Percentiles rank a stretch among this genome's conserved stretches.
phyloP scores from a whole-genome alignment of 495 filamentous ascomycete species.

The Acidomyces sp. region DNA sequence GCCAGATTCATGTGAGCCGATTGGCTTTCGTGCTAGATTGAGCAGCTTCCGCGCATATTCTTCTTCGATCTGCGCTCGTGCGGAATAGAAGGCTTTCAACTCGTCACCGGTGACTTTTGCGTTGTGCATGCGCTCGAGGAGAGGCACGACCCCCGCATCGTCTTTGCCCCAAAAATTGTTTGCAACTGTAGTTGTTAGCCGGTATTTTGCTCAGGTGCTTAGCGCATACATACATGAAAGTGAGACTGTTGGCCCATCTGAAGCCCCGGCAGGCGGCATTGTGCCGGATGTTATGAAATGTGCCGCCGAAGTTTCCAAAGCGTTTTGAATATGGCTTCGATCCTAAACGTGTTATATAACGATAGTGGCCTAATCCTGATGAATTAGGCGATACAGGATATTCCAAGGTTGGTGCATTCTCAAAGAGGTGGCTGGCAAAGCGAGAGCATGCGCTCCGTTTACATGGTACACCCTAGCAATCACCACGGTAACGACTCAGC shows the following conservation, averaged over 20 bases:
- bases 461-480: too few relatives aligned
- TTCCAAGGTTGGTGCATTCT: too few relatives aligned
- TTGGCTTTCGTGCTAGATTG: constrained; percentile 70
- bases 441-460: too few relatives aligned
- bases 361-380: too few relatives aligned
- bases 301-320: too few relatives aligned
- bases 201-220: background rate
- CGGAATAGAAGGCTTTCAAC: constrained; percentile 80
- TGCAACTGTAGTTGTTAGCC: constrained; percentile 49
- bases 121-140: constrained; percentile 92
- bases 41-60: constrained; percentile 91
- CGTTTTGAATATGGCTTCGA: too few relatives aligned
- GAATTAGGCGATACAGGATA: too few relatives aligned
- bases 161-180: constrained; percentile 99
- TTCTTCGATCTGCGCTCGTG: constrained; percentile 86
- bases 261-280: constrained; percentile 46
- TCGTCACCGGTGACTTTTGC: constrained; percentile 94
- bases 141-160: constrained; percentile 83
- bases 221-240: constrained; percentile 44
- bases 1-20: constrained; percentile 81
- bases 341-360: too few relatives aligned
- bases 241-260: constrained; percentile 50
- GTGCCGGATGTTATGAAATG: too few relatives aligned
- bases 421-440: too few relatives aligned
- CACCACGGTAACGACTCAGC: too few relatives aligned